Base-by-base conservation (phyloP, 2,329 filamentous ascomycete species). In the Phaeosphaeriaceae sp. region DNA sequence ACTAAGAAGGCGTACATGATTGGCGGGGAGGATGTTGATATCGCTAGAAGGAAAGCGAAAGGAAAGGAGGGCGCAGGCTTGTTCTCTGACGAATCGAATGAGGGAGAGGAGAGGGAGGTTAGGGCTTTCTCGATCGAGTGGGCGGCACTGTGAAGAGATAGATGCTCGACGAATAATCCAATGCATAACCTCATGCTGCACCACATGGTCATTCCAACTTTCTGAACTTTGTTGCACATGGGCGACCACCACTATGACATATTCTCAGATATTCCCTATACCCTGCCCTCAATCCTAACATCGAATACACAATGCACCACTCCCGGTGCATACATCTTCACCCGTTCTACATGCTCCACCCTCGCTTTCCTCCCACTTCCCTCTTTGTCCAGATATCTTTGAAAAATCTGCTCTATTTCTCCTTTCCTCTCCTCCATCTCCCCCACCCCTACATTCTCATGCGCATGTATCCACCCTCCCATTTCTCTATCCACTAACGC, bases 1-100 rank as follows among this genome's bases (percentile, higher is more conserved):
- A 95, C 98, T 20, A 99, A 99, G 83, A 99, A 99, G 79, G 91
- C 92, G 0, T 97, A 93, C 70, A 80, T 99, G 53, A 85, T 99
- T 56, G 94, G 93, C 7, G 93, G 92, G 0, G 83, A 86, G 67
- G 74, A 72, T 44, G 57, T 24, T 4, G 59, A 60, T 27, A 56
- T 53, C 20, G 47, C 22, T 22, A 42, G 27, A 33, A 31, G 21
- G 54, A 54, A 46, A 52, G 40, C 21, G 2, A 24, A 19, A 20
- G 48, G 44, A 47, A 54, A 22, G 15, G 45, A 45, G 15, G 54
- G 21, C 7, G 21, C 41, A 19, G 49, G 36, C 20, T 17, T 41
- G n/a, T 46, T 54, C 24, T 56, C 67, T 67, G 48, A 51, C n/a
- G 54, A 7, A 27, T 3, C 24, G 11, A 17, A 20, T 5, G 56